A percentile compares a stretch with the other conserved stretches of the same genome.
Conservation (phyloP, 2,329 filamentous ascomycete species). For the Dryadomyces quercus-mongolicae region DNA sequence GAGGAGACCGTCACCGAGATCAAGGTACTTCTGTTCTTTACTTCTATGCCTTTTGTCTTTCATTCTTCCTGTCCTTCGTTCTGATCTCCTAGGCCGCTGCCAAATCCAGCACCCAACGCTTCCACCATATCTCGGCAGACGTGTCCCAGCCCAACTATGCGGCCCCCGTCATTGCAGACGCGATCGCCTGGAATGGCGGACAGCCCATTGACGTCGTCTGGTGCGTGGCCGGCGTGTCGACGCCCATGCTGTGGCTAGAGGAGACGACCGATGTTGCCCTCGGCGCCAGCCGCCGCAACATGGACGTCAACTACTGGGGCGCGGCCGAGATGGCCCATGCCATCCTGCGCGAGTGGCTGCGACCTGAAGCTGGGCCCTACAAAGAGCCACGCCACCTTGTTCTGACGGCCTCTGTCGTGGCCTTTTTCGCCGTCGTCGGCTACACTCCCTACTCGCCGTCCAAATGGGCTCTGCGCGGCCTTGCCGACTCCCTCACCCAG, state of each 20-base stretch:
- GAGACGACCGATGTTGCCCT: conserved; percentile 45
- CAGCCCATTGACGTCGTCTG: conserved; percentile 73
- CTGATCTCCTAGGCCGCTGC: conserved; percentile 43
- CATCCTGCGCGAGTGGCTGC: conserved; percentile 63
- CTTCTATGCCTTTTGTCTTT: not conserved
- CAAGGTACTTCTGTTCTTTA: conserved; percentile 28
- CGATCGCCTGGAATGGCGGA: conserved; percentile 66
- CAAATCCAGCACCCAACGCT: conserved; percentile 58
- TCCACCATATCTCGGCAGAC: conserved; percentile 76
- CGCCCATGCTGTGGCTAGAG: conserved; percentile 68
- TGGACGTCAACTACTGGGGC: conserved; percentile 90
- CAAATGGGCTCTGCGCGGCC: conserved; percentile 72
- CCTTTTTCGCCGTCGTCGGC: conserved; percentile 66
- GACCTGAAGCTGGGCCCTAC: conserved; percentile 30
- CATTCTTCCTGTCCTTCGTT: no score
- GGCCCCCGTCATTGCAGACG: conserved; percentile 55
- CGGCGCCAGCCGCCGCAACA: conserved; percentile 57
- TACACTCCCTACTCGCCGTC: conserved; percentile 75
- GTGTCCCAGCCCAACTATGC: conserved; percentile 62
- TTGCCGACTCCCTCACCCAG: conserved; percentile 73
- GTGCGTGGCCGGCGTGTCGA: conserved; percentile 70
- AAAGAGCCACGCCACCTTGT: conserved; percentile 62
- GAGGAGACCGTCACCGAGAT: conserved; percentile 55
- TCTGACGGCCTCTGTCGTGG: conserved; percentile 69
- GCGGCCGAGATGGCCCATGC: conserved; percentile 77